These are phyloP conservation scores for Starmerella sp. DNA, from an alignment of 805 yeast species.

Conservation along the genomic window DNA sequence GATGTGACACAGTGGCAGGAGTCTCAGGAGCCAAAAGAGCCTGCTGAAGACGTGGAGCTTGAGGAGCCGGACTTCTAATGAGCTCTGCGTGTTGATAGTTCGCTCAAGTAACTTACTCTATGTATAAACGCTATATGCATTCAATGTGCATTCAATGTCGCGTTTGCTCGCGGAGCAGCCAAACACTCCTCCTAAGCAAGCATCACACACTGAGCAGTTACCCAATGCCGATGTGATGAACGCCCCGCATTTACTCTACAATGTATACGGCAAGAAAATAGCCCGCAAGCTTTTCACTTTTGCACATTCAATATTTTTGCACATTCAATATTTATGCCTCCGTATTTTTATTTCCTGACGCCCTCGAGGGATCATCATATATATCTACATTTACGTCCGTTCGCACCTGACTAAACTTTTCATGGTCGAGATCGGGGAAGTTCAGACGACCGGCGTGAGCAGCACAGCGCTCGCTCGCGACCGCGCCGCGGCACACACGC, in stretches of 20 bases:
- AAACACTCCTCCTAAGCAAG: too few relatives aligned
- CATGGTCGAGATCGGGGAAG: conserved; percentile 73
- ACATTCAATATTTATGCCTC: background rate
- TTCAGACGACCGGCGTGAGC: conserved; percentile 37
- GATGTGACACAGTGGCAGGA: conserved; percentile 98
- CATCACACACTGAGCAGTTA: too few relatives aligned
- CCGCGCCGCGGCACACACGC: conserved; percentile 93
- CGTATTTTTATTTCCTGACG: background rate
- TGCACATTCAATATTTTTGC: background rate
- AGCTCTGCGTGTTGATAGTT: background rate
- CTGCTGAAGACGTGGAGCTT: conserved; percentile 41
- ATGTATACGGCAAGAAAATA: too few relatives aligned
- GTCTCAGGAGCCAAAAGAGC: conserved; percentile 92
- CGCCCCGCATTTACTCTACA: too few relatives aligned
- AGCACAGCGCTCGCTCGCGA: conserved; percentile 37
- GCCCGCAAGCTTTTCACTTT: background rate
- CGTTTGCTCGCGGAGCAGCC: too few relatives aligned
- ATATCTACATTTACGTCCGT: background rate
- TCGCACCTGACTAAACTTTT: conserved; percentile 4
- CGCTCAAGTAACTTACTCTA: too few relatives aligned
- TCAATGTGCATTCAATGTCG: too few relatives aligned
- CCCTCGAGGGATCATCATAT: background rate
- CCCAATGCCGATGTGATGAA: too few relatives aligned
- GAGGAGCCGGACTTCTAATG: conserved; percentile 15
- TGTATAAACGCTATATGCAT: too few relatives aligned